Evolutionary conservation across 257 asterid genomes (phyloP).

Genomic region (Jaltomata sinuosa): DNA sequence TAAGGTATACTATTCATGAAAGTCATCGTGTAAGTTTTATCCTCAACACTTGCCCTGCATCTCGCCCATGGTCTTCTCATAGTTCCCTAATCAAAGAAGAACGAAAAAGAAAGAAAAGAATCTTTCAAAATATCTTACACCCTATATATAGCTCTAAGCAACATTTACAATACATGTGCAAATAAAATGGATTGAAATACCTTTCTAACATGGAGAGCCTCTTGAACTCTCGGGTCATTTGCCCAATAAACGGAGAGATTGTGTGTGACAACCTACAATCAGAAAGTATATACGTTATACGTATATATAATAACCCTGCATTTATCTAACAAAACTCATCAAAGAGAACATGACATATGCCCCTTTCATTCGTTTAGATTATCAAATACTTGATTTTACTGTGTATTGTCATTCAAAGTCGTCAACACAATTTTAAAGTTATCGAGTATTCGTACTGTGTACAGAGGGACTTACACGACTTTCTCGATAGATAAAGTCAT

Average conservation of each 20-base stretch:
- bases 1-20: neutral
- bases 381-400: no score
- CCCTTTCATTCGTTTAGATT: neutral
- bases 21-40: neutral
- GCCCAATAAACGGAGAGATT: slow-evolving; percentile 12
- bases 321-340: neutral
- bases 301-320: neutral
- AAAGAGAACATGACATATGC: neutral
- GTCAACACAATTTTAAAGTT: neutral
- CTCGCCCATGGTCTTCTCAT: neutral
- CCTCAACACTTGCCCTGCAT: neutral
- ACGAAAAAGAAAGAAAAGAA: neutral
- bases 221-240: slow-evolving; percentile 11
- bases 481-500: neutral
- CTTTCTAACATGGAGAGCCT: slow-evolving; percentile 21
- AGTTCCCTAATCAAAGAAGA: neutral
- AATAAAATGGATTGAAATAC: neutral
- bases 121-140: neutral
- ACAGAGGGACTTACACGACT: neutral
- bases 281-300: neutral
- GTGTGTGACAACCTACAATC: neutral
- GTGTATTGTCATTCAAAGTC: neutral
- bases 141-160: neutral
- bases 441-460: neutral
- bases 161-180: neutral